phyloP scores from a whole-genome alignment of 257 asterid species.

The Haberlea rhodopensis region DNA sequence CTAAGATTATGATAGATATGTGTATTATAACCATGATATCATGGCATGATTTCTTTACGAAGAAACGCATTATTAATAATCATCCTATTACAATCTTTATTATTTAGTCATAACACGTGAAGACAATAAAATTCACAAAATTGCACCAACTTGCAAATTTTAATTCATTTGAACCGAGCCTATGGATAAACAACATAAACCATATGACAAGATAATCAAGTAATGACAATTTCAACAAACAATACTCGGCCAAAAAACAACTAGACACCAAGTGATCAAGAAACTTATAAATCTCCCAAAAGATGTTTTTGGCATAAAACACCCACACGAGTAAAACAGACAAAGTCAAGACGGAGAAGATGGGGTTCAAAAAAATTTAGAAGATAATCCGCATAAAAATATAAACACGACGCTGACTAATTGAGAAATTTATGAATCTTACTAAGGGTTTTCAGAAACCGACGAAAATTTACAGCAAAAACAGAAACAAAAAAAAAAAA shows the following conservation, averaged over 20 bases:
- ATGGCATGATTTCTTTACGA: no score
- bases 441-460: background rate
- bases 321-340: no score
- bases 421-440: constrained; percentile 2
- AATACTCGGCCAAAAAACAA: no score
- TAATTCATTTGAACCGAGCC: background rate
- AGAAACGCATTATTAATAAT: no score
- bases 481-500: background rate
- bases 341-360: background rate
- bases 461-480: background rate
- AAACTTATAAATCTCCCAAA: no score
- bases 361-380: background rate
- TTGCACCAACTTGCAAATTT: background rate
- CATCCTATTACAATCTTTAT: no score
- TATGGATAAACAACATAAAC: background rate
- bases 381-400: no score
- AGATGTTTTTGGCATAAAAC: no score
- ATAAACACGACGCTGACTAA: background rate
- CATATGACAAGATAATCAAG: background rate
- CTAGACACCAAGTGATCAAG: no score
- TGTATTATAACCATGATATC: no score
- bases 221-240: background rate
- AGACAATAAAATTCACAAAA: no score
- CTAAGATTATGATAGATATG: background rate
- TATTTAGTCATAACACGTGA: no score